Evolutionary conservation across 768 basidiomycete species (phyloP).

Genomic region (Coprinopsis strossmayeri): DNA sequence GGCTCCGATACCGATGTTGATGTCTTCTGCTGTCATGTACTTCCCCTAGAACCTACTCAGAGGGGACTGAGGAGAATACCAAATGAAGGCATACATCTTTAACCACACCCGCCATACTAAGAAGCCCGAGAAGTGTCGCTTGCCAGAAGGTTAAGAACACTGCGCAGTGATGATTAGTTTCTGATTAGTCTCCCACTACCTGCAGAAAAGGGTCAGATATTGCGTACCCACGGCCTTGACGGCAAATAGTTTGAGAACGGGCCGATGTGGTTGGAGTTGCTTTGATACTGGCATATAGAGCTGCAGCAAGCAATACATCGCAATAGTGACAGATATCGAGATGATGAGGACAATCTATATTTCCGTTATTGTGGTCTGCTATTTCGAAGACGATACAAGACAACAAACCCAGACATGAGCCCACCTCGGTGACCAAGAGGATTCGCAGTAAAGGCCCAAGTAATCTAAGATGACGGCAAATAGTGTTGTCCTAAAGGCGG

Average conservation of each 20-base stretch:
- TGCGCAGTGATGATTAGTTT: constrained; percentile 13
- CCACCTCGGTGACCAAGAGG: constrained; percentile 61
- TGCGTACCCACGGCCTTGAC: constrained; percentile 65
- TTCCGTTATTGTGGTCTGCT: neutral
- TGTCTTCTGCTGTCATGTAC: constrained; percentile 69
- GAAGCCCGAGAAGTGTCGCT: constrained; percentile 48
- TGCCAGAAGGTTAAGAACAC: constrained; percentile 81
- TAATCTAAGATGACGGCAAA: constrained; percentile 58
- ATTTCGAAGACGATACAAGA: neutral
- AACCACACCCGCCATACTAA: constrained; percentile 52
- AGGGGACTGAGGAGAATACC: too few relatives aligned
- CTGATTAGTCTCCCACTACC: constrained; percentile 1
- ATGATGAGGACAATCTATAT: constrained; percentile 51
- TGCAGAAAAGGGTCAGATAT: neutral
- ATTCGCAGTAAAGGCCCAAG: constrained; percentile 65
- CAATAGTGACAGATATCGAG: constrained; percentile 65
- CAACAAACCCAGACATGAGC: constrained; percentile 52
- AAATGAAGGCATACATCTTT: constrained; percentile 49
- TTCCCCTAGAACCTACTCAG: constrained; percentile 48
- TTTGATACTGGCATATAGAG: constrained; percentile 53
- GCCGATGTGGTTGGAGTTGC: constrained; percentile 50
- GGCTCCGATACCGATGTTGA: constrained; percentile 65
- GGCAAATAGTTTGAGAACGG: constrained; percentile 62
- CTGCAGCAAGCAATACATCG: constrained; percentile 76
- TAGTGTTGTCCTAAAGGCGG: constrained; percentile 40